phyloP scores from a whole-genome alignment of 2,329 filamentous ascomycete genomes.

The Pseudocercospora fijiensis region DNA sequence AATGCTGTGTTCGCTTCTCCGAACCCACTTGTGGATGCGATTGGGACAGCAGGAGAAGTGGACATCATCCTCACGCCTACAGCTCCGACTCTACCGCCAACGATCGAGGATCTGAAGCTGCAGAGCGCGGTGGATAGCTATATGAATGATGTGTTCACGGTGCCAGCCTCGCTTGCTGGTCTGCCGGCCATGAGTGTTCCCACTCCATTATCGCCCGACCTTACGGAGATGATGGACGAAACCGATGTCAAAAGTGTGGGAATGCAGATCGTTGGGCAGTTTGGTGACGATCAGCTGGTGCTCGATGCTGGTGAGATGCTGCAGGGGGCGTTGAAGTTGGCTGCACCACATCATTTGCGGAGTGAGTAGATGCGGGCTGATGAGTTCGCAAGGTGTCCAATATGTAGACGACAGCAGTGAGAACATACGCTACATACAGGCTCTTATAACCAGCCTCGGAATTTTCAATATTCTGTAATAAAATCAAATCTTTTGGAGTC shows the following conservation, averaged over 20 bases:
- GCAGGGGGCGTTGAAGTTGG: constrained; percentile 29
- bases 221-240: constrained; percentile 24
- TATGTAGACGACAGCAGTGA: too few relatives aligned
- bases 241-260: constrained; percentile 52
- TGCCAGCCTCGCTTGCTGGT: constrained; percentile 88
- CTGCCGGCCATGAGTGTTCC: constrained; percentile 86
- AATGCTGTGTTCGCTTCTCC: constrained; percentile 68
- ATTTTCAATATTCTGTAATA: too few relatives aligned
- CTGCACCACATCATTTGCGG: not conserved
- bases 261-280: constrained; percentile 78
- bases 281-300: constrained; percentile 68
- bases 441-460: too few relatives aligned
- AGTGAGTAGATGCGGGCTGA: not conserved
- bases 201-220: constrained; percentile 43
- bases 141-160: constrained; percentile 92
- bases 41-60: constrained; percentile 52
- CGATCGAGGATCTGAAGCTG: constrained; percentile 57
- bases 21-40: constrained; percentile 62
- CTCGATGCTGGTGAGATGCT: constrained; percentile 58
- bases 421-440: too few relatives aligned
- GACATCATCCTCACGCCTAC: constrained; percentile 89
- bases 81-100: constrained; percentile 72
- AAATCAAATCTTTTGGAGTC: not conserved
- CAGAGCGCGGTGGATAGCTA: constrained; percentile 59
- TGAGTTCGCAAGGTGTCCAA: too few relatives aligned